Base-by-base conservation (phyloP, 306 rosid species). In the Comarum palustre region DNA sequence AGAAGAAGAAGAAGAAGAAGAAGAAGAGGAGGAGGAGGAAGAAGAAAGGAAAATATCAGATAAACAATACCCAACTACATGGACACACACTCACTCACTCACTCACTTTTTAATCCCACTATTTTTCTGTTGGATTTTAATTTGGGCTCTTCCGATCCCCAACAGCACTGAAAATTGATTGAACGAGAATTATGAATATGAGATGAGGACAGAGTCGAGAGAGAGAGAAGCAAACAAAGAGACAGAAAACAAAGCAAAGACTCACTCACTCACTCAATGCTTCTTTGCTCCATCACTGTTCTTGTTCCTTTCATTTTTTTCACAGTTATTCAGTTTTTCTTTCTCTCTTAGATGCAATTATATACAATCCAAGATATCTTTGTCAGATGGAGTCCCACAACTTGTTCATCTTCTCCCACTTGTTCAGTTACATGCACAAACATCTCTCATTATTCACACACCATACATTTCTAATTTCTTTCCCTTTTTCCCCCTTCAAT, bases 121-220 rank as follows among this genome's bases (percentile, higher is more conserved):
- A 31, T 10, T 20, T 20, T 77, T 43, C 60, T n/a, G 78, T 82
- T 73, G 84, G 74, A 73, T 65, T 65, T 85, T 73, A 76, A 73
- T 79, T 78, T 76, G 75, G 66, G 79, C 50, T 55, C 51, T 20
- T 51, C 65, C 65, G 3, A 4, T 50, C 41, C 20, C 65, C 57
- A 66, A 55, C 22, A 75, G 58, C 73, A 14, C 46, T 62, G 6
- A 8, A 34, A 24, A 12, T 57, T 38, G 25, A 66, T 54, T 42
- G 46, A 27, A 55, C 27, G 68, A 29, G 47, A 52, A 62, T 19
- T 34, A 62, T 62, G 66, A 34, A 17, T 3, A 34, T 61, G 41
- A 36, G 71, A 73, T 1, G 31, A 12, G 32, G 51, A 57, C 17
- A 55, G 50, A 20, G 68, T 1, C 19, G 12, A 43, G 13, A 74